Evolutionary conservation across 2,329 filamentous ascomycete genomes (phyloP).

Genomic region (Xylaria sp.): DNA sequence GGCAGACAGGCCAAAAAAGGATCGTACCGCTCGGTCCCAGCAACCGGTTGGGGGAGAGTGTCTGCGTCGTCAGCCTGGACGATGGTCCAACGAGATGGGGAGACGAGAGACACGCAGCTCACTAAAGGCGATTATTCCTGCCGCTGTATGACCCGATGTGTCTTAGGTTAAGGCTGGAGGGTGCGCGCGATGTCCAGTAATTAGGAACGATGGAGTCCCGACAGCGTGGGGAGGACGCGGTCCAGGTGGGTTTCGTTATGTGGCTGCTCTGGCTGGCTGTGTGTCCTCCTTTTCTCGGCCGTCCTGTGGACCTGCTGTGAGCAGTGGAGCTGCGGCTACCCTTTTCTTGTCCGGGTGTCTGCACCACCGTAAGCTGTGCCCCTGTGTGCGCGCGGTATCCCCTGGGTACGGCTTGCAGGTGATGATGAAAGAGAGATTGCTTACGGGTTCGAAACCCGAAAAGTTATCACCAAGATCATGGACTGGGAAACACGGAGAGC

Average conservation of each 20-base stretch:
- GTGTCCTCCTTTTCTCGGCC: slow-evolving; percentile 11
- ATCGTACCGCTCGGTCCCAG: slow-evolving; percentile 24
- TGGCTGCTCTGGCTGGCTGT: slow-evolving; percentile 19
- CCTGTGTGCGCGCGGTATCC: slow-evolving; percentile 14
- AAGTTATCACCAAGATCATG: not conserved
- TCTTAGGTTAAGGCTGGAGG: slow-evolving; percentile 17
- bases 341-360: slow-evolving; percentile 29
- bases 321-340: slow-evolving; percentile 28
- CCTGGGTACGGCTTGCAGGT: slow-evolving; percentile 2
- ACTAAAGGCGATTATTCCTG: slow-evolving; percentile 15
- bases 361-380: slow-evolving; percentile 23
- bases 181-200: slow-evolving; percentile 6
- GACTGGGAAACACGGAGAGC: not conserved
- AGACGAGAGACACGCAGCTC: slow-evolving; percentile 27
- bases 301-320: slow-evolving; percentile 23
- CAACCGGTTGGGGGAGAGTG: slow-evolving; percentile 16
- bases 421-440: slow-evolving; percentile 4
- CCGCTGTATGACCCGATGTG: slow-evolving; percentile 26
- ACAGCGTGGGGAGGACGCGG: slow-evolving; percentile 13
- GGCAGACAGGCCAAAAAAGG: slow-evolving; percentile 26
- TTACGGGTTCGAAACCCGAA: not conserved
- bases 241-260: slow-evolving; percentile 18
- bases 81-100: slow-evolving; percentile 23
- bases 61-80: slow-evolving; percentile 22
- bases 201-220: slow-evolving; percentile 14